phyloP scores from a whole-genome alignment of 2,329 filamentous ascomycete genomes.

The Fusarium metavorans region DNA sequence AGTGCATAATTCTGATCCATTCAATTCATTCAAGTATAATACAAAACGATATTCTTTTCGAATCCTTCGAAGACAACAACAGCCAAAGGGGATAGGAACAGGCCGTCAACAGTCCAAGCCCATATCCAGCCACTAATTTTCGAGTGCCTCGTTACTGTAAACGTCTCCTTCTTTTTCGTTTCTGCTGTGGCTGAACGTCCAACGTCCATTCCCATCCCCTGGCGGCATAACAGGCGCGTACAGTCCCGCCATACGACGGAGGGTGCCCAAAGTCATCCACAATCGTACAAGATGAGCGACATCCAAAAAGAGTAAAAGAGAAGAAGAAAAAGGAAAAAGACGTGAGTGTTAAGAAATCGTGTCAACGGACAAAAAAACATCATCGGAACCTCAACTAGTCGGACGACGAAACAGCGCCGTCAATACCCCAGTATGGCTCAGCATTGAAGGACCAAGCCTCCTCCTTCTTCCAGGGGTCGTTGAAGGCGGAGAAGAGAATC shows the following conservation, averaged over 20 bases:
- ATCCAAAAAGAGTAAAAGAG: not conserved
- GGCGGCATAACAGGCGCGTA: conserved; percentile 4
- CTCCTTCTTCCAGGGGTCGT: conserved; percentile 83
- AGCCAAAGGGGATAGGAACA: conserved; percentile 1
- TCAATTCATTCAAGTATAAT: conserved; percentile 15
- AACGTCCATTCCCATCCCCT: conserved; percentile 1
- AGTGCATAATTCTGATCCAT: not conserved
- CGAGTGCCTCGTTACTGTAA: not conserved
- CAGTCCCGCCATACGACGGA: conserved; percentile 13
- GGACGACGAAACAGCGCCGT: conserved; percentile 43
- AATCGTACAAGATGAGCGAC: not conserved
- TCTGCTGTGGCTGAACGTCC: not conserved
- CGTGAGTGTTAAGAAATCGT: conserved; percentile 1
- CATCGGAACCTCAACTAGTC: conserved; percentile 21
- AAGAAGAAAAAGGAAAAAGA: not conserved
- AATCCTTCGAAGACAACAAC: not conserved
- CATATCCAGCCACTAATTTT: not conserved
- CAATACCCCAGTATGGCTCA: conserved; percentile 83
- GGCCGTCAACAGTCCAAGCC: not conserved
- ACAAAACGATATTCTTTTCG: conserved; percentile 14
- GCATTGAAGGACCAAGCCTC: conserved; percentile 72
- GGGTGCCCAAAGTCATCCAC: not conserved
- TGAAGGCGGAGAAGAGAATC: conserved; percentile 83
- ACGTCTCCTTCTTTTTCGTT: not conserved
- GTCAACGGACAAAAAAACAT: conserved; percentile 20